These are phyloP conservation scores for Protomyces macrosporus DNA, from an alignment of 1,139 yeast species.

Conservation along the genomic window DNA sequence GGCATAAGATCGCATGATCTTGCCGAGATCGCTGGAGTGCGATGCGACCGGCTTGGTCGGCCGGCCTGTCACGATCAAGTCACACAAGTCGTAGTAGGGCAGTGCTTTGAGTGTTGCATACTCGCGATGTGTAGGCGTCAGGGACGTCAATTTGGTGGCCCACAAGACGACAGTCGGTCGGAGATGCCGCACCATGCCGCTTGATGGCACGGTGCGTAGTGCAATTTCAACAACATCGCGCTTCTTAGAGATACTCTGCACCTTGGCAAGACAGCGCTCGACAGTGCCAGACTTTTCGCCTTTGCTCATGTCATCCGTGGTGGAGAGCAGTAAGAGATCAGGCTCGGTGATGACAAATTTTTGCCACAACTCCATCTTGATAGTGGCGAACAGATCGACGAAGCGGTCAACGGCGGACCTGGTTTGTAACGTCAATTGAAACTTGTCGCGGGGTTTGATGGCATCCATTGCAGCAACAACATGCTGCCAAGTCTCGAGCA, in stretches of 20 bases:
- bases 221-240: slow-evolving; percentile 69
- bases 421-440: slow-evolving; percentile 66
- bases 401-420: slow-evolving; percentile 80
- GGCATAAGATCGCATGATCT: slow-evolving; percentile 44
- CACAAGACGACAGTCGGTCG: slow-evolving; percentile 60
- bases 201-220: slow-evolving; percentile 54
- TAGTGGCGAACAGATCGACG: slow-evolving; percentile 79
- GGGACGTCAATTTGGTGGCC: slow-evolving; percentile 53
- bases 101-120: slow-evolving; percentile 76
- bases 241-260: slow-evolving; percentile 57
- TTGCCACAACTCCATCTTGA: slow-evolving; percentile 49
- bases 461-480: slow-evolving; percentile 68
- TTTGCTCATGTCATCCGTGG: slow-evolving; percentile 30
- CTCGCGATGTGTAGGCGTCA: slow-evolving; percentile 92
- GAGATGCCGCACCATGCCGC: slow-evolving; percentile 51
- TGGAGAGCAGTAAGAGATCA: slow-evolving; percentile 68
- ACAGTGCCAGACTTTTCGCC: slow-evolving; percentile 36
- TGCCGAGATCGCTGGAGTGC: slow-evolving; percentile 28
- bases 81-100: slow-evolving; percentile 67
- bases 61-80: slow-evolving; percentile 58
- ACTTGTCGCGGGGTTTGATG: slow-evolving; percentile 51
- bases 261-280: slow-evolving; percentile 62
- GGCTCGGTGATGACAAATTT: slow-evolving; percentile 63
- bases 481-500: slow-evolving; percentile 93
- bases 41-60: slow-evolving; percentile 31